phyloP scores from a whole-genome alignment of 805 yeast genomes.

The Candida krabiensis region DNA sequence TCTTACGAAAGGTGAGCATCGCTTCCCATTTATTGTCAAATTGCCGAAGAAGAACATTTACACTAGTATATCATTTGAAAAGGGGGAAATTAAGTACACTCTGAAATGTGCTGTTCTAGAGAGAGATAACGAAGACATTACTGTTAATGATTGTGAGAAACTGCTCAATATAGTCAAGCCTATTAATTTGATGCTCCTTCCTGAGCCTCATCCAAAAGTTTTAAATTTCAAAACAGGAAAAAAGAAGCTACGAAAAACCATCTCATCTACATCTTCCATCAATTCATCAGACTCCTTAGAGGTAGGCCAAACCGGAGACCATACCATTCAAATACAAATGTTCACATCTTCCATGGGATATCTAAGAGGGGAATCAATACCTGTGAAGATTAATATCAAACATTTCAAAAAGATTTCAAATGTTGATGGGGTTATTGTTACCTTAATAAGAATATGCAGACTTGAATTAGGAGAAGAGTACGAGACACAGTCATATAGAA shows the following conservation, averaged over 20 bases:
- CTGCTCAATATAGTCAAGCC: constrained; percentile 66
- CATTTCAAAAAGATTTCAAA: constrained; percentile 74
- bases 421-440: constrained; percentile 71
- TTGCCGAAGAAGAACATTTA: constrained; percentile 73
- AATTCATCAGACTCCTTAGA: constrained; percentile 28
- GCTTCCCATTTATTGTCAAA: constrained; percentile 81
- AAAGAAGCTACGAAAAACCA: constrained; percentile 35
- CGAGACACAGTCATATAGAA: constrained; percentile 70
- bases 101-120: constrained; percentile 38
- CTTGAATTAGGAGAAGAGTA: constrained; percentile 59
- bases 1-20: constrained; percentile 80
- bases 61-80: constrained; percentile 79
- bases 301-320: constrained; percentile 13
- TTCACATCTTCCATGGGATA: constrained; percentile 66
- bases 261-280: constrained; percentile 42
- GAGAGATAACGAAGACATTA: constrained; percentile 24
- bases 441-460: constrained; percentile 78
- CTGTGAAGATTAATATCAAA: constrained; percentile 62
- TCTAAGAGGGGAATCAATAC: constrained; percentile 75
- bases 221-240: constrained; percentile 56
- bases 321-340: constrained; percentile 34
- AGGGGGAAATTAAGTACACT: constrained; percentile 74
- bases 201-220: constrained; percentile 65
- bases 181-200: constrained; percentile 65
- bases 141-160: constrained; percentile 51